A percentile compares a stretch with the other conserved stretches of the same genome.
Evolutionary conservation across 305 asterid species (phyloP).

Genomic region (Fraxinus greggii): DNA sequence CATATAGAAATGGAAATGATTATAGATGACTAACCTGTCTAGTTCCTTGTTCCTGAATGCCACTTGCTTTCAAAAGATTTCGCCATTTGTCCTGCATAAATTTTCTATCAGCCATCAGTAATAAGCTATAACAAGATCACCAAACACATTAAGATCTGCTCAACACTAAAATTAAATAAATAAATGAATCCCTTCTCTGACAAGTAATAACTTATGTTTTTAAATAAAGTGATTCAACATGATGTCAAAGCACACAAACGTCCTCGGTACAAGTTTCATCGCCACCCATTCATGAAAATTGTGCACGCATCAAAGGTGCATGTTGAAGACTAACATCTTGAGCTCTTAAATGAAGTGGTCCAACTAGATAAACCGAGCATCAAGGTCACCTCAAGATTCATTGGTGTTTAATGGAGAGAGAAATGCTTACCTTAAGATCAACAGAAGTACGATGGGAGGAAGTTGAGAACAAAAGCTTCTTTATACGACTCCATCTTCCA

Average conservation of each 20-base stretch:
- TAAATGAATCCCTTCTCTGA: neutral
- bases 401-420: neutral
- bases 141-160: neutral
- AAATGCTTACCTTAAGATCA: conserved; percentile 72
- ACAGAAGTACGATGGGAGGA: conserved; percentile 85
- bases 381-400: conserved; percentile 4
- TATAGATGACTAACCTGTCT: conserved; percentile 45
- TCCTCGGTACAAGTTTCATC: neutral
- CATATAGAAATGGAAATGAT: neutral
- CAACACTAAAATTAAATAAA: neutral
- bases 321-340: neutral
- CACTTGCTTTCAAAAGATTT: conserved; percentile 81
- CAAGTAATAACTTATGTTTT: neutral
- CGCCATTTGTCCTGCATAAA: conserved; percentile 83
- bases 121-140: neutral
- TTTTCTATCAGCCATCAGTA: conserved; percentile 19
- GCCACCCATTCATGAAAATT: neutral
- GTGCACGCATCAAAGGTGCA: neutral
- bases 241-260: neutral
- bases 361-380: neutral
- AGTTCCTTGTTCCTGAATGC: conserved; percentile 52
- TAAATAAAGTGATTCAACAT: neutral
- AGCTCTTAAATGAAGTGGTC: neutral
- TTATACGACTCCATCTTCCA: conserved; percentile 86
- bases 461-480: conserved; percentile 65